These are phyloP conservation scores for Candida quercuum DNA, from an alignment of 805 yeast species.

Conservation along the genomic window DNA sequence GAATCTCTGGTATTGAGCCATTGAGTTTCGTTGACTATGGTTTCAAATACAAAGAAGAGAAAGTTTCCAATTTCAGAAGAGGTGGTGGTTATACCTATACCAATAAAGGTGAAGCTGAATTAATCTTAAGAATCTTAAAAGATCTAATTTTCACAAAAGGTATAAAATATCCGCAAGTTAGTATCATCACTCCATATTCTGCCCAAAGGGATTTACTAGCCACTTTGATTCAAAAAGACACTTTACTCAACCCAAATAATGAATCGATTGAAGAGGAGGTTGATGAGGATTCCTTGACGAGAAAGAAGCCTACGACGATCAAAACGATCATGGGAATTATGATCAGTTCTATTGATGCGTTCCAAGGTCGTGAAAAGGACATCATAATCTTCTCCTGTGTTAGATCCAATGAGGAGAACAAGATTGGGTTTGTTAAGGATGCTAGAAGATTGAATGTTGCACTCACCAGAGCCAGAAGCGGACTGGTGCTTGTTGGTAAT, in stretches of 20 bases:
- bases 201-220: conserved; percentile 68
- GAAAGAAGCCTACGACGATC: conserved; percentile 14
- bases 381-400: conserved; percentile 73
- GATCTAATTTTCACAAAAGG: conserved; percentile 49
- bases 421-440: conserved; percentile 60
- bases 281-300: conserved; percentile 42
- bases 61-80: conserved; percentile 39
- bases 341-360: conserved; percentile 70
- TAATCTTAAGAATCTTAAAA: conserved; percentile 42
- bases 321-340: conserved; percentile 38
- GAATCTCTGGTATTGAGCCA: conserved; percentile 45
- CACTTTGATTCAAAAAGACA: conserved; percentile 40
- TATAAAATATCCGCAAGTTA: conserved; percentile 45
- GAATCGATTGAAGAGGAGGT: conserved; percentile 43
- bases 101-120: conserved; percentile 48
- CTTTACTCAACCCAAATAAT: conserved; percentile 48
- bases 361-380: conserved; percentile 85
- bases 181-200: conserved; percentile 71
- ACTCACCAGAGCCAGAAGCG: conserved; percentile 62
- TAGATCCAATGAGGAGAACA: conserved; percentile 48
- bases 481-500: conserved; percentile 60
- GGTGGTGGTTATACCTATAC: conserved; percentile 53
- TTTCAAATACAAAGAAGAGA: conserved; percentile 41
- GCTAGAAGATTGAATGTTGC: conserved; percentile 65
- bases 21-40: conserved; percentile 56